Conservation (phyloP, 2,329 filamentous ascomycete genomes). For the Fusarium penzigii region DNA sequence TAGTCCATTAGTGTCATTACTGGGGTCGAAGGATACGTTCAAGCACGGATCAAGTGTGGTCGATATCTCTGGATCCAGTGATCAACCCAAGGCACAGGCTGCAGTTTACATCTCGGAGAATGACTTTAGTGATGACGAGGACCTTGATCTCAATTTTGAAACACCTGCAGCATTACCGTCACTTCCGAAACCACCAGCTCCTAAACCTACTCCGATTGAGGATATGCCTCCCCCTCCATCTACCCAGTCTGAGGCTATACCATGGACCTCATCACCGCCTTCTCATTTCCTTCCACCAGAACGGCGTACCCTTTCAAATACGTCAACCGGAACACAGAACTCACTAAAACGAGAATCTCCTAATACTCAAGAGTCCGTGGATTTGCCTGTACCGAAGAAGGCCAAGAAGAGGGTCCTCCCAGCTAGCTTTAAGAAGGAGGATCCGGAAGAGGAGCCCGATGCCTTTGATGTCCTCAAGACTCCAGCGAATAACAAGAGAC, state of each 20-base stretch:
- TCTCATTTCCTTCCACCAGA: conserved; percentile 47
- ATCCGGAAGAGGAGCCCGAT: conserved; percentile 37
- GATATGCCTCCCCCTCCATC: conserved; percentile 30
- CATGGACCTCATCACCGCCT: conserved; percentile 72
- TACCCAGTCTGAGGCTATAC: conserved; percentile 42
- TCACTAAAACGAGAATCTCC: conserved; percentile 46
- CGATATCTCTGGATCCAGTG: conserved; percentile 36
- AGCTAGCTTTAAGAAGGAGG: conserved; percentile 38
- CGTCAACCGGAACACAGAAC: conserved; percentile 22
- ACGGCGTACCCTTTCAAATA: conserved; percentile 12
- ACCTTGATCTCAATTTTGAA: conserved; percentile 70
- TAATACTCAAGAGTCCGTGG: conserved; percentile 29
- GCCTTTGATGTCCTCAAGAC: conserved; percentile 9
- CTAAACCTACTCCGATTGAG: conserved; percentile 26
- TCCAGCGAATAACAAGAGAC: conserved; percentile 28
- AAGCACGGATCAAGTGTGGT: conserved; percentile 31
- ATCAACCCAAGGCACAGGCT: conserved; percentile 28
- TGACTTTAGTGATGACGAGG: conserved; percentile 83
- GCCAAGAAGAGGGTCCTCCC: conserved; percentile 68
- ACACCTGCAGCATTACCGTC: conserved; percentile 55
- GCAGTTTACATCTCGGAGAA: conserved; percentile 70
- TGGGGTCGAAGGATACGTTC: conserved; percentile 51
- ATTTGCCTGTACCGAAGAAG: conserved; percentile 31
- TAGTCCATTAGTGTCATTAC: conserved; percentile 42
- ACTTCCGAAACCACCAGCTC: conserved; percentile 23